Base-by-base conservation (phyloP, 2,329 filamentous ascomycete genomes). In the Ascochyta viciae-villosae region DNA sequence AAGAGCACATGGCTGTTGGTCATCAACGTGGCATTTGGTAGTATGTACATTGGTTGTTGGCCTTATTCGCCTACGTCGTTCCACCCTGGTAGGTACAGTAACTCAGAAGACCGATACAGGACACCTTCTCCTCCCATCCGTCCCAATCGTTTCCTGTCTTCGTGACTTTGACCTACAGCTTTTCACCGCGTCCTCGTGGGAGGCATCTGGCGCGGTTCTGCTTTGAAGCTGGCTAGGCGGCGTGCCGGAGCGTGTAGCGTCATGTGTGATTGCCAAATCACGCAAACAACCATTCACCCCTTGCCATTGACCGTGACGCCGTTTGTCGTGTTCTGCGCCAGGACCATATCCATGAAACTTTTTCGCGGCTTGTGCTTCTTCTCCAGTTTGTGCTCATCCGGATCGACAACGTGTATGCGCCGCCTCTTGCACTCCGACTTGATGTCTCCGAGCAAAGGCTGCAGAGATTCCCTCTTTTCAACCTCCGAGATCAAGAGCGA, bases 131-230 rank as follows among this genome's bases (percentile, higher is more conserved):
- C 27, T 44, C 15, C 33, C 43, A 33, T 67, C 61, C 72, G 63
- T 78, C 78, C 60, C 75, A 57, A 64, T 57, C 70, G 67, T 69
- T 73, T 66, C 79, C 79, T 65, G 51, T 67, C 69, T 71, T 73
- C 52, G 43, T 47, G 53, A 56, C 38, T 33, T 51, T 24, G 38
- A 46, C 42, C 53, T 33, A 29, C 8, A 10, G 10, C 24, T 13
- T n/a, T 22, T n/a, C 13, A 12, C 24, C 26, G 22, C 40, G 6
- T n/a, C 35, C 19, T 44, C 6, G 16, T 15, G 19, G 12, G 9
- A 54, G 23, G 31, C 16, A 19, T 13, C 34, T 27, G 39, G 16
- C 33, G 26, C 45, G 24, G 51, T 33, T 39, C 27, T 40, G 33
- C 29, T 31, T 37, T 19, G 37, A 24, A 37, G 34, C 35, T 24